Evolutionary conservation across 495 filamentous ascomycete genomes (phyloP).

Genomic region (Penicillium coprophilum): DNA sequence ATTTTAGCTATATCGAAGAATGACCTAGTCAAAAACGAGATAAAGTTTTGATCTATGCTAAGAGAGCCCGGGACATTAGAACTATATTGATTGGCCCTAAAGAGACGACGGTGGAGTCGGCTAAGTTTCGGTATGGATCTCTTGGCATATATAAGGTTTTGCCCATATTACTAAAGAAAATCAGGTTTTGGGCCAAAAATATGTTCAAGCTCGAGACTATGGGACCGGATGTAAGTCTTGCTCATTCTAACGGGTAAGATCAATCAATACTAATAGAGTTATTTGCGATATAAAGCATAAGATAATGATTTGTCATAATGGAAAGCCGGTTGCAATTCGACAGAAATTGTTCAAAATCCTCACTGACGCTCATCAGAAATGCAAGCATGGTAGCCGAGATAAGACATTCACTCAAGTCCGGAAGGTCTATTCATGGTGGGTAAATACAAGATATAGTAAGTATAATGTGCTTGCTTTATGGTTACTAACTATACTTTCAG

Average conservation of each 20-base stretch:
- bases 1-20: conserved; percentile 46
- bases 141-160: too few relatives aligned
- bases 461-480: background rate
- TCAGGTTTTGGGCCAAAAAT: conserved; percentile 61
- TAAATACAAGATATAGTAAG: too few relatives aligned
- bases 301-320: conserved; percentile 57
- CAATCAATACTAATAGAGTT: conserved; percentile 13
- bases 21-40: conserved; percentile 59
- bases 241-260: too few relatives aligned
- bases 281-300: conserved; percentile 25
- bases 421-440: conserved; percentile 58
- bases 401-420: conserved; percentile 61
- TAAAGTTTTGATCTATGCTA: conserved; percentile 57
- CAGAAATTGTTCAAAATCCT: conserved; percentile 59
- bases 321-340: conserved; percentile 59
- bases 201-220: conserved; percentile 55
- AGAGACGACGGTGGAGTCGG: conserved; percentile 57
- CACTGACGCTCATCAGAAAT: conserved; percentile 56
- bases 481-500: conserved; percentile 29
- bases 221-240: conserved; percentile 38
- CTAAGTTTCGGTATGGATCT: conserved; percentile 51
- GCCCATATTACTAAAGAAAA: conserved; percentile 11
- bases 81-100: conserved; percentile 56
- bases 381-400: conserved; percentile 58
- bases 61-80: conserved; percentile 53